Percentiles rank a stretch among this genome's conserved stretches.
phyloP scores from a whole-genome alignment of 352 stramenopile genomes.

The Elongisporangium prolatum region DNA sequence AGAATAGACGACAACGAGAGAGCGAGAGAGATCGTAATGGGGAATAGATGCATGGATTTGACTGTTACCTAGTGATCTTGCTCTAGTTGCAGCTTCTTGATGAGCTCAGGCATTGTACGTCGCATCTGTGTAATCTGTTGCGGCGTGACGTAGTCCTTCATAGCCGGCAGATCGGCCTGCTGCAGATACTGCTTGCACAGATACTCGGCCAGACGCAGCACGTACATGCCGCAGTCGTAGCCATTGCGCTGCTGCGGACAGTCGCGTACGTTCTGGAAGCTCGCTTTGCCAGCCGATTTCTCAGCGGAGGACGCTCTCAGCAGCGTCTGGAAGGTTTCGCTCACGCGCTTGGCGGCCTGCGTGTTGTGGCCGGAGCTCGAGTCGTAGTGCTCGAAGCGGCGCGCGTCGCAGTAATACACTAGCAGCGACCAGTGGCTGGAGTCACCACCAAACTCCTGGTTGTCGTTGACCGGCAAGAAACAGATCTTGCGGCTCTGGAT shows the following conservation, averaged over 20 bases:
- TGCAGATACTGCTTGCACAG: conserved; percentile 28
- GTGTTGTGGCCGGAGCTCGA: conserved; percentile 65
- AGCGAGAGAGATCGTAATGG: too few relatives aligned
- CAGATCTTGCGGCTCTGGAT: conserved; percentile 33
- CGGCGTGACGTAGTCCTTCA: conserved; percentile 51
- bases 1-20: too few relatives aligned
- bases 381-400: conserved; percentile 62
- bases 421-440: conserved; percentile 80
- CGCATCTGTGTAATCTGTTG: conserved; percentile 42
- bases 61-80: conserved; percentile 1
- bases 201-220: conserved; percentile 62
- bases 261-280: conserved; percentile 19
- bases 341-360: conserved; percentile 34
- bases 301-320: conserved; percentile 14
- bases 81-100: conserved; percentile 19
- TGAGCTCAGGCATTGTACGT: conserved; percentile 38
- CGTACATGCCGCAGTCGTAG: conserved; percentile 82
- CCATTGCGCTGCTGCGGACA: conserved; percentile 71
- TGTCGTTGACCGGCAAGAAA: conserved; percentile 72
- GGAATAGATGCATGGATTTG: too few relatives aligned
- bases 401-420: conserved; percentile 22
- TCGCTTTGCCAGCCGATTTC: conserved; percentile 4
- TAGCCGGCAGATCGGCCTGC: neutral
- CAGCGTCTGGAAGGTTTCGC: conserved; percentile 34
- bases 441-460: conserved; percentile 40